Percentiles rank a stretch among this genome's conserved stretches.
Conservation (phyloP, 495 filamentous ascomycete genomes). For the Pseudotulostoma volvatum region DNA sequence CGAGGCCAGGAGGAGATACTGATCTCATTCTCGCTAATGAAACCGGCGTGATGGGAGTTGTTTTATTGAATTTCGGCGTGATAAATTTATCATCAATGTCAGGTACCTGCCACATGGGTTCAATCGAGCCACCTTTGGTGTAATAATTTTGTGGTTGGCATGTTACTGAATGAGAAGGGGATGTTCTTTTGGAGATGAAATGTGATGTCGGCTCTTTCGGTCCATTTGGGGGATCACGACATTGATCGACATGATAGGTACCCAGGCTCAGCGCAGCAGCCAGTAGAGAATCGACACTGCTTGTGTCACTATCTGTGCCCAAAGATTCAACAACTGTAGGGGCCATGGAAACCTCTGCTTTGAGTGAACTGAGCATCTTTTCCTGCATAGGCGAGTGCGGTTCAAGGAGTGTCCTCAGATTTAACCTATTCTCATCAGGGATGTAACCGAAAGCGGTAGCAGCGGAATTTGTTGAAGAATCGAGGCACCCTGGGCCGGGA, state of each 20-base stretch:
- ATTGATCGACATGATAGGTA: too few species aligned
- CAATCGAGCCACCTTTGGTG: constrained; percentile 6
- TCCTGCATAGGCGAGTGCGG: not conserved
- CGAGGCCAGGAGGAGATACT: constrained; percentile 22
- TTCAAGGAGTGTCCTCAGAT: too few species aligned
- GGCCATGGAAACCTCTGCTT: not conserved
- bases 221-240: not conserved
- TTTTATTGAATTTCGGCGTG: constrained; percentile 17
- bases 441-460: too few species aligned
- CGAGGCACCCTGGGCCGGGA: not conserved
- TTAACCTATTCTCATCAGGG: too few species aligned
- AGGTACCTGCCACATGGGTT: constrained; percentile 25
- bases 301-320: not conserved
- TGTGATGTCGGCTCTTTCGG: not conserved
- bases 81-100: constrained; percentile 20
- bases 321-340: too few species aligned
- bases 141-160: not conserved
- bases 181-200: not conserved
- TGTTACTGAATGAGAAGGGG: not conserved
- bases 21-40: constrained; percentile 8
- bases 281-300: not conserved
- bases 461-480: not conserved
- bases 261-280: too few species aligned
- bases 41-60: constrained; percentile 5
- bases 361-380: not conserved